Evolutionary conservation across 2,329 filamentous ascomycete genomes (phyloP).

Genomic region (Fusarium sacchari): DNA sequence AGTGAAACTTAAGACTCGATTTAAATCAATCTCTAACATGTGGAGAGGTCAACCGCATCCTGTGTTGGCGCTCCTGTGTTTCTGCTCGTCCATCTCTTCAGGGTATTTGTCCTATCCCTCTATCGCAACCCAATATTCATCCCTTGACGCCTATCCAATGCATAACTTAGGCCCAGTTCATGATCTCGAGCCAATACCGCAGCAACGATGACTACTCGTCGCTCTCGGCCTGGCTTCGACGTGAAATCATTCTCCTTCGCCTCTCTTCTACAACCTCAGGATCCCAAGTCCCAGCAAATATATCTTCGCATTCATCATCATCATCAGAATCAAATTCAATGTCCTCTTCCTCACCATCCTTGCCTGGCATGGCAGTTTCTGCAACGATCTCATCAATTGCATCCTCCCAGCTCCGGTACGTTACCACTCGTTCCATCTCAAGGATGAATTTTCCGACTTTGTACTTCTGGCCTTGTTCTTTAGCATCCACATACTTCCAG

Average conservation of each 20-base stretch:
- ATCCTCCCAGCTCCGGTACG: conserved; percentile 62
- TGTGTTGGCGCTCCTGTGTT: conserved; percentile 8
- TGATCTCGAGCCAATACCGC: background rate
- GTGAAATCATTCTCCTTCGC: conserved; percentile 52
- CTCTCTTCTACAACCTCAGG: conserved; percentile 60
- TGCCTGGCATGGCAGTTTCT: conserved; percentile 9
- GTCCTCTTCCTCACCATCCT: conserved; percentile 37
- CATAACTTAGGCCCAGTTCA: conserved; percentile 3
- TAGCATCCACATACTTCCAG: conserved; percentile 75
- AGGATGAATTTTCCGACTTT: conserved; percentile 76
- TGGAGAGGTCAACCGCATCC: background rate
- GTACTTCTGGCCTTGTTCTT: conserved; percentile 68
- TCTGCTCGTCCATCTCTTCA: conserved; percentile 6
- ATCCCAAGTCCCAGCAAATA: conserved; percentile 72
- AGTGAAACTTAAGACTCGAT: conserved; percentile 8
- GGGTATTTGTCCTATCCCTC: conserved; percentile 35
- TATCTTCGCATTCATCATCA: conserved; percentile 73
- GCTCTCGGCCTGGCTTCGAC: conserved; percentile 36
- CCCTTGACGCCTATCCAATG: conserved; percentile 36
- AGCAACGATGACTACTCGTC: conserved; percentile 14
- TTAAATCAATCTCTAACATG: conserved; percentile 9
- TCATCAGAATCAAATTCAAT: conserved; percentile 71
- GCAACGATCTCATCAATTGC: conserved; percentile 25
- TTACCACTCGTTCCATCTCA: conserved; percentile 67
- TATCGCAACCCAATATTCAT: conserved; percentile 11